Percentiles rank a stretch among this genome's conserved stretches.
phyloP scores from a whole-genome alignment of 495 filamentous ascomycete genomes.

The Neurospora sp. region DNA sequence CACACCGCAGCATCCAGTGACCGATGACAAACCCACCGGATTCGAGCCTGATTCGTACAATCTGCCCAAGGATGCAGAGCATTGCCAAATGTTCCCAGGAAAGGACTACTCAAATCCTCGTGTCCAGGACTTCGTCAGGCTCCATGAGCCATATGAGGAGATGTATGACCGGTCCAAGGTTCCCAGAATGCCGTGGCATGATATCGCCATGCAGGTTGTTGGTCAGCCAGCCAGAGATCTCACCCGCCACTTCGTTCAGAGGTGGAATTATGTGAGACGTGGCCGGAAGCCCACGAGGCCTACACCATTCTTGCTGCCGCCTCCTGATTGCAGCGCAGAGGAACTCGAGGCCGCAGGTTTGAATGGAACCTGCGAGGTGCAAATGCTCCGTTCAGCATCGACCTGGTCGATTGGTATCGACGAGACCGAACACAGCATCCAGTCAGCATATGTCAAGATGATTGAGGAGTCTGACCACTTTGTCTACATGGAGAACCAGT shows the following conservation, averaged over 20 bases:
- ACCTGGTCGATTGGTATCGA: conserved; percentile 89
- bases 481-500: conserved; percentile 98
- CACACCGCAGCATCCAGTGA: conserved; percentile 80
- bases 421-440: conserved; percentile 85
- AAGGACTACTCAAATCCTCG: conserved; percentile 98
- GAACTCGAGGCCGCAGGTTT: conserved; percentile 84
- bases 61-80: conserved; percentile 75
- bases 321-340: conserved; percentile 76
- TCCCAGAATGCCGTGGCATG: conserved; percentile 97
- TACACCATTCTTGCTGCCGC: conserved; percentile 86
- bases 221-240: conserved; percentile 92
- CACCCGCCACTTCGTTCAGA: conserved; percentile 94
- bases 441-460: conserved; percentile 88
- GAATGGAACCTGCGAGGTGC: conserved; percentile 88
- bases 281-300: conserved; percentile 89
- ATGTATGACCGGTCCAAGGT: conserved; percentile 92
- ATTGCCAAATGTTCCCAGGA: conserved; percentile 93
- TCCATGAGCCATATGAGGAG: conserved; percentile 94
- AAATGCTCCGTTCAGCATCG: conserved; percentile 82
- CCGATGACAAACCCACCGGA: conserved; percentile 89
- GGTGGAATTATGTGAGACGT: conserved; percentile 96
- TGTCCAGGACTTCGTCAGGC: conserved; percentile 85
- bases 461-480: conserved; percentile 95
- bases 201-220: conserved; percentile 97
- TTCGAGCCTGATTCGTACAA: conserved; percentile 61